Base-by-base conservation (phyloP, 1,139 yeast species). In the Kazachstania sp. region DNA sequence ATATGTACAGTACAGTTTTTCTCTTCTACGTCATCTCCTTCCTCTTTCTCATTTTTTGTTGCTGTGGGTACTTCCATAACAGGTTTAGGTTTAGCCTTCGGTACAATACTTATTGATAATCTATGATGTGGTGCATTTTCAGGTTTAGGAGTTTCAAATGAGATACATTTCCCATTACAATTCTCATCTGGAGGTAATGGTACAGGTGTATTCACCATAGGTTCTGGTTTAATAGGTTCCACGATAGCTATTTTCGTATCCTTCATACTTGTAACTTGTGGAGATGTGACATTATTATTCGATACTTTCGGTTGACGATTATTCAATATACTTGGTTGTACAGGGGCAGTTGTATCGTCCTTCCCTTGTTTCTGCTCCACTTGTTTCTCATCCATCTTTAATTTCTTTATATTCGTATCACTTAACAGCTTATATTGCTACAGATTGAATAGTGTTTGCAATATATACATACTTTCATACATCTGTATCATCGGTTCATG, bases 71-170 rank as follows among this genome's bases (percentile, higher is more conserved):
- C 20, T 30, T n/a, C 42, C 15, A 16, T 2, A 19, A 19, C 4
- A 9, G 35, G 35, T 4, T 23, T 23, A 23, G 28, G 28, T 32
- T 32, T 32, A 15, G 35, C 35, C 11, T 45, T 40, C 43, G 67
- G 64, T 37, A 57, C 55, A 5, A 60, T 54, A 12, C 76, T 71
- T 45, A 75, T 74, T 2, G 79, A 75, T 16, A 78, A 77, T 47
- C 81, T 60, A 52, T 74, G 77, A 45, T 63, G 65, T 2, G 63
- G 56, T 12, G 51, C 51, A 49, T 58, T 57, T 32, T 57, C 61
- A 16, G 51, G 46, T 23, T 59, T 55, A 9, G 60, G 53, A 9
- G 57, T 58, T 7, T 59, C 56, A 44, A 62, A 62, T 12, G 65
- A 61, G 1, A 61, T 64, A 15, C 38, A 29, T 11, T 23, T 40